Evolutionary conservation across 2,329 filamentous ascomycete genomes (phyloP).

Genomic region (Canariomyces notabilis): DNA sequence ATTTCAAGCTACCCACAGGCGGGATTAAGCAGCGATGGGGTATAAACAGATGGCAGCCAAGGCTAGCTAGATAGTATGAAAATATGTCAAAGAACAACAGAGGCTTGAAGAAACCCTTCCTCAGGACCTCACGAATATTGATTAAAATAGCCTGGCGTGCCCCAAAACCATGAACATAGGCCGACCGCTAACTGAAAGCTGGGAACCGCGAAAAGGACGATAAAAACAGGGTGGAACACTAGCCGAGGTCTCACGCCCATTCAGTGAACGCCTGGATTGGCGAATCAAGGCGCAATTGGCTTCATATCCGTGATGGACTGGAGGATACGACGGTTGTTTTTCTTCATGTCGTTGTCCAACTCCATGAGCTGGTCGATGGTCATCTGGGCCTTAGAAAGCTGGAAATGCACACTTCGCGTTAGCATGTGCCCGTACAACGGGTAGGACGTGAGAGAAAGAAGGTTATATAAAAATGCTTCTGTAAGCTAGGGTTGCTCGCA

Average conservation of each 20-base stretch:
- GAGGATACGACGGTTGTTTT: slow-evolving; percentile 27
- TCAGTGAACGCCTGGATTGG: background rate
- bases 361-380: slow-evolving; percentile 27
- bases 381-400: slow-evolving; percentile 31
- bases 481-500: slow-evolving; percentile 50
- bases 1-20: too few species aligned
- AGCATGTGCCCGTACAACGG: slow-evolving; percentile 13
- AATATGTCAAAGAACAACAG: background rate
- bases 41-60: background rate
- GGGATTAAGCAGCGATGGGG: too few species aligned
- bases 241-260: background rate
- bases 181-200: background rate
- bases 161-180: background rate
- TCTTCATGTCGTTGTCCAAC: slow-evolving; percentile 28
- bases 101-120: background rate
- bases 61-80: background rate
- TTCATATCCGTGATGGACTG: slow-evolving; percentile 26
- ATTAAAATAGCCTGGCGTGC: background rate
- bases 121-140: background rate
- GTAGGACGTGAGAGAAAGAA: too few species aligned
- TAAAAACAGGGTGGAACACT: background rate
- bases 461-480: slow-evolving; percentile 22
- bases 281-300: slow-evolving; percentile 1
- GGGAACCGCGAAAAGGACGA: background rate
- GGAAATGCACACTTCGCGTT: slow-evolving; percentile 11